Evolutionary conservation across 2,329 filamentous ascomycete genomes (phyloP), one percentile per base, ranked within the genome.

Genomic region (Zymoseptoria pseudotritici): DNA sequence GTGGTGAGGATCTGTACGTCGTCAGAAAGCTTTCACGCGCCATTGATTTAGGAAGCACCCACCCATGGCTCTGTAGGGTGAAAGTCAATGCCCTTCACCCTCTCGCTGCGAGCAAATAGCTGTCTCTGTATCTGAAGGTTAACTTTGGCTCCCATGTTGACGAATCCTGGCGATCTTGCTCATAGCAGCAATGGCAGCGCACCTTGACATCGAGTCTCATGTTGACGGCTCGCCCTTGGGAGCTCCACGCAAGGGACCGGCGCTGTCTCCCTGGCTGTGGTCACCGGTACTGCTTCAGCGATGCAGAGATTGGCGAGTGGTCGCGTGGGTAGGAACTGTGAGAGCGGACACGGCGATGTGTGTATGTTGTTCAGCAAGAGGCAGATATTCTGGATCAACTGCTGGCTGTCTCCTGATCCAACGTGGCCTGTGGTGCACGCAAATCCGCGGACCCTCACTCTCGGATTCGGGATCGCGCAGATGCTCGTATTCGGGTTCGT

Each of bases 11-110:
- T 86, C 84, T 70, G 55, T 31, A 17, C 51, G 21, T 17, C 54
- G 58, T 42, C 36, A 11, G 26, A 21, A 21, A 50, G 42, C 36
- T 59, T 22, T 49, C 31, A 49, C 29, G 21, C 26, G 20, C 20
- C 50, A 65, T 62, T 46, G 57, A 57, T 46, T 51, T 53, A 36
- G 9, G 17, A 20, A 31, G 11, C 53, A 68, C 78, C 74, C 76
- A 92, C 90, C 90, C 93, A 97, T 85, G 92, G 91, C 80, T 97
- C 93, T 61, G 91, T 90, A 26, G 91, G 92, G 75, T 97, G 93
- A 76, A 97, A 97, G 80, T 97, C 93, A 77, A 96, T 91, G 74
- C 89, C 89, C 80, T 97, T 97, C 68, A 97, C 93, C 79, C 93
- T 88, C 84, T 97, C 91, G 72, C 90, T 95, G 77, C 91, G 86